A percentile compares a stretch with the other conserved stretches of the same genome.
These are phyloP conservation scores for Vitis vinifera DNA, from an alignment of 164 flowering plant species.

Conservation along the genomic window DNA sequence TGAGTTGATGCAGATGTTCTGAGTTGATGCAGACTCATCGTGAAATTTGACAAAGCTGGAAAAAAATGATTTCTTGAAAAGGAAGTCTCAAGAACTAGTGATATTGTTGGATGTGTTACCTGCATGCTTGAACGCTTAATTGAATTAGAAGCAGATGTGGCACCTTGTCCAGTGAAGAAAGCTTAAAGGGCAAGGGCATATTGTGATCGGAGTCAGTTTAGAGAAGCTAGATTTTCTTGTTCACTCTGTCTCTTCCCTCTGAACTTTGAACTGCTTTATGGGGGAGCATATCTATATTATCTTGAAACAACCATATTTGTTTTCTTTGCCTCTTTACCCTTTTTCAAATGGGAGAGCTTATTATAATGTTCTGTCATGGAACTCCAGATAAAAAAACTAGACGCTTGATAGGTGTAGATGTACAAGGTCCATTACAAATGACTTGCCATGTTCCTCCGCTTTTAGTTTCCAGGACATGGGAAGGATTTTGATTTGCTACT, in stretches of 20 bases:
- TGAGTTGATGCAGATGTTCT: constrained; percentile 4
- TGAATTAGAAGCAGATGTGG: neutral
- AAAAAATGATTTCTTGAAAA: neutral
- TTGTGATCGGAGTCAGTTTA: neutral
- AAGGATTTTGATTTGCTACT: no score
- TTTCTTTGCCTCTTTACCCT: no score
- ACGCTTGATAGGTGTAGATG: no score
- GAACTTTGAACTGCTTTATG: no score
- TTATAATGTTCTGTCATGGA: no score
- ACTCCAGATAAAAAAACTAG: no score
- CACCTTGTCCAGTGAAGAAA: neutral
- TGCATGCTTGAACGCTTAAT: neutral
- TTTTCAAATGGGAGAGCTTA: no score
- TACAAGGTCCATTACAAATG: no score
- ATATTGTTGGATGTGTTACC: neutral
- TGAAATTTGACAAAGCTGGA: neutral
- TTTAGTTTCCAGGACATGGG: no score
- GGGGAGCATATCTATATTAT: no score
- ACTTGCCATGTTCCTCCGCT: no score
- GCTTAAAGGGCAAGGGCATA: neutral
- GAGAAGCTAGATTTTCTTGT: neutral
- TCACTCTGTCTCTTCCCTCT: neutral
- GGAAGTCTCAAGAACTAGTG: neutral
- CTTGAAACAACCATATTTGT: no score
- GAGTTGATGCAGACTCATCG: constrained; percentile 6